Evolutionary conservation across 352 stramenopile genomes (phyloP).

Genomic region (Sclerospora graminicola): DNA sequence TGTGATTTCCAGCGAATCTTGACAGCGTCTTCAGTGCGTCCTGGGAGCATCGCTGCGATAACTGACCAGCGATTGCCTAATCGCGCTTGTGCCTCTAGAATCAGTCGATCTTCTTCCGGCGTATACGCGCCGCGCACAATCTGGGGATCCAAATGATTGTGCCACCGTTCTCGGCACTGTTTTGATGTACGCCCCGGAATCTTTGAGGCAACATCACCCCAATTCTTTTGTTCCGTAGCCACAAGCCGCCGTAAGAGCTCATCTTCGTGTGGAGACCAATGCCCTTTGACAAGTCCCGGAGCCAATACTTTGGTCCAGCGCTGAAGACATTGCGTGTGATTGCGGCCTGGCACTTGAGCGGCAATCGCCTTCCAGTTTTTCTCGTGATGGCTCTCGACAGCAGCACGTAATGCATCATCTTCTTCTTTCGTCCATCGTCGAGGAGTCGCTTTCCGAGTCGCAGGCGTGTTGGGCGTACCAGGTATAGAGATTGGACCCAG

Average conservation of each 20-base stretch:
- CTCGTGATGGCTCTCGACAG: slow-evolving; percentile 80
- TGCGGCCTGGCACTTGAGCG: slow-evolving; percentile 73
- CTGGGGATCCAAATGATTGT: slow-evolving; percentile 83
- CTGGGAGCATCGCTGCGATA: slow-evolving; percentile 81
- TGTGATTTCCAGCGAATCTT: slow-evolving; percentile 91
- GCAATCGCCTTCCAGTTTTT: slow-evolving; percentile 91
- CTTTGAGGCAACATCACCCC: slow-evolving; percentile 77
- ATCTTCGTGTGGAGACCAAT: slow-evolving; percentile 87
- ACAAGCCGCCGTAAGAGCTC: slow-evolving; percentile 65
- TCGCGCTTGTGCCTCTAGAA: slow-evolving; percentile 72
- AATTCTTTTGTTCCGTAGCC: slow-evolving; percentile 83
- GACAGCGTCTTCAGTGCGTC: slow-evolving; percentile 84
- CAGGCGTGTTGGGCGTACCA: slow-evolving; percentile 20
- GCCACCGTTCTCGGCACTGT: slow-evolving; percentile 86
- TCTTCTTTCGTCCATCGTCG: slow-evolving; percentile 84
- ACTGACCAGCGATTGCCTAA: slow-evolving; percentile 87
- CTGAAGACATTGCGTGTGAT: slow-evolving; percentile 88
- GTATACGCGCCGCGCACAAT: slow-evolving; percentile 86
- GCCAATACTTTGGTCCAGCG: slow-evolving; percentile 87
- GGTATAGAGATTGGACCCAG: slow-evolving; percentile 15
- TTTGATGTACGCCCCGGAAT: slow-evolving; percentile 84
- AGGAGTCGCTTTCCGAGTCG: slow-evolving; percentile 61
- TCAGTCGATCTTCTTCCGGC: slow-evolving; percentile 82
- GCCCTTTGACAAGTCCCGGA: slow-evolving; percentile 82
- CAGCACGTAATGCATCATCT: slow-evolving; percentile 74